Evolutionary conservation across 2,329 filamentous ascomycete genomes (phyloP), one percentile per base, ranked within the genome.

Genomic region (Clathrospora elynae): DNA sequence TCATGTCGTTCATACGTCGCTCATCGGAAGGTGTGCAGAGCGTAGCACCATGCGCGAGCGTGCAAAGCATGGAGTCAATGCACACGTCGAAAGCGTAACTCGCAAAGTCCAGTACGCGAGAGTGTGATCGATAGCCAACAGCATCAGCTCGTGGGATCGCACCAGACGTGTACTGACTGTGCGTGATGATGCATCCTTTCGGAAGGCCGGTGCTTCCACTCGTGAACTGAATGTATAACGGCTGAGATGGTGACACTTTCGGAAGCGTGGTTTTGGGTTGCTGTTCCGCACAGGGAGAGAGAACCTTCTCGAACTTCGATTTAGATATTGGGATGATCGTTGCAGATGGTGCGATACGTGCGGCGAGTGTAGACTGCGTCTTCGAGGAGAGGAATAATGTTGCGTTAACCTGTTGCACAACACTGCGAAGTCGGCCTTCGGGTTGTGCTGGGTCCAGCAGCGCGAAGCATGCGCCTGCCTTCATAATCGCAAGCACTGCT

Each of bases 1-100:
- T 67, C 14, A 78, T 66, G 46, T 78, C 73, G 40, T 76, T 75
- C 46, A 77, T 64, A 2, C 75, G 71, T 12, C 75, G 72, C 11
- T 77, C 70, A 26, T 79, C 76, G 11, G 71, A 66, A 5, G 64
- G 65, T 3, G 65, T 68, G 42, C 68, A 71, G 1, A 70, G 55
- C 6, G 66, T 70, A 4, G 53, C 67, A 1, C 68, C 68, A 18
- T 61, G 51, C 0, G 64, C 55, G 9, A 68, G 57, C 3, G 66
- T 67, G 30, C 58, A 67, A 2, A 71, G 53, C 60, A 69, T 71
- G 0, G 64, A 66, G 36, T 69, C 64, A 8, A 70, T 62, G 22
- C 60, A 62, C 2, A 68, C 64, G 42, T 71, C 68, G 32, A 71
- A 71, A n/a, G 64, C 65, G 31, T 70, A 67, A 36, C 64, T 65